Conservation (phyloP, 192 early-diverging fungal genomes). For the Pecoramyces ruminantium region DNA sequence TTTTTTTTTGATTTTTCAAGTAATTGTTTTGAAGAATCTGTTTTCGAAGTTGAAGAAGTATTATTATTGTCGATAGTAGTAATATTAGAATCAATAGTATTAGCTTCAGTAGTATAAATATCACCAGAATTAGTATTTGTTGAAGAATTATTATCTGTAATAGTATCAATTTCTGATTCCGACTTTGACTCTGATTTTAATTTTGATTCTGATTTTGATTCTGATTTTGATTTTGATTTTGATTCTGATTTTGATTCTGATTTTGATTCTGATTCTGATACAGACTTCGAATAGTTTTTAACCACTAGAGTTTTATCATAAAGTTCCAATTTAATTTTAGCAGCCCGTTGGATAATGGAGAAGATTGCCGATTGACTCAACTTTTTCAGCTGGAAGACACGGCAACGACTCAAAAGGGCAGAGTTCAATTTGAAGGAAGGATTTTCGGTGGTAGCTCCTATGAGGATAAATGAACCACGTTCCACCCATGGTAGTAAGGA, state of each 20-base stretch:
- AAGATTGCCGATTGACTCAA: conserved; percentile 36
- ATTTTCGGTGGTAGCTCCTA: conserved; percentile 59
- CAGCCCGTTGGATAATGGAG: conserved; percentile 38
- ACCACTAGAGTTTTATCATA: background rate
- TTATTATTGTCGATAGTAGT: conserved; percentile 1
- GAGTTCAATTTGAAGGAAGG: conserved; percentile 69
- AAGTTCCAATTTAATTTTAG: conserved; percentile 24
- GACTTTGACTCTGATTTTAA: too few species aligned
- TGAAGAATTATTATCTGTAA: too few species aligned
- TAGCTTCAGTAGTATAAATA: too few species aligned
- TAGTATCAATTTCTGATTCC: too few species aligned
- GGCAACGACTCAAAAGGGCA: conserved; percentile 61
- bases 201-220: too few species aligned
- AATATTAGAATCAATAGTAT: too few species aligned
- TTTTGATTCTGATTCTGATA: too few species aligned
- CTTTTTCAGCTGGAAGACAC: conserved; percentile 57
- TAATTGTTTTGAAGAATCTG: conserved; percentile 4
- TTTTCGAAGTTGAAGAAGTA: too few species aligned
- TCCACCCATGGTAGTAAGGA: background rate
- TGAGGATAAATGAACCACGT: conserved; percentile 1
- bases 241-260: too few species aligned
- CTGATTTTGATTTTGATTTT: too few species aligned
- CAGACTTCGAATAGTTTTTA: background rate
- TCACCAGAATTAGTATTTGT: too few species aligned
- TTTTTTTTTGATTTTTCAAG: background rate